Conservation (phyloP, 129 eudicot genomes). For the Cynara cardunculus region DNA sequence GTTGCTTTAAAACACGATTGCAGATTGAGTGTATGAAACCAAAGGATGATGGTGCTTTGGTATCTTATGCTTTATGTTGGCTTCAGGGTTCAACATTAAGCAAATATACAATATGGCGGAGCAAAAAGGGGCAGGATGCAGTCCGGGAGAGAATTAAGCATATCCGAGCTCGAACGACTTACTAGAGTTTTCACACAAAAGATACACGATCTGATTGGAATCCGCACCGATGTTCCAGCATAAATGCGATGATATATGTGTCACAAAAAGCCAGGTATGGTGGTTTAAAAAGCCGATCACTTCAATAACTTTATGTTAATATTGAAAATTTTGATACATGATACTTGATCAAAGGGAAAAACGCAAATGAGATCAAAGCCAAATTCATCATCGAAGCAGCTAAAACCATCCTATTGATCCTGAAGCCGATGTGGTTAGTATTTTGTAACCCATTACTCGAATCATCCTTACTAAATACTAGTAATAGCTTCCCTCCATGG, state of each 20-base stretch:
- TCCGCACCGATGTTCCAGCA: slow-evolving; percentile 92
- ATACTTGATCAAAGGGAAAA: slow-evolving; percentile 49
- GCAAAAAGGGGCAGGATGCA: no score
- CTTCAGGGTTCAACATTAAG: slow-evolving; percentile 85
- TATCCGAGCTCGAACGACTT: slow-evolving; percentile 78
- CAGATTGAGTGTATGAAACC: slow-evolving; percentile 98
- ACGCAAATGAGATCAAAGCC: slow-evolving; percentile 80
- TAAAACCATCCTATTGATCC: slow-evolving; percentile 97
- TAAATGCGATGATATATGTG: neutral
- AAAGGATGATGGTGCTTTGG: slow-evolving; percentile 87
- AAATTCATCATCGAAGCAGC: slow-evolving; percentile 89
- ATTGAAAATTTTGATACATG: neutral
- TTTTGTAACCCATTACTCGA: neutral
- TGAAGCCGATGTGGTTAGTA: slow-evolving; percentile 86
- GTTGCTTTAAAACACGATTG: slow-evolving; percentile 12
- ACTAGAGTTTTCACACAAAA: slow-evolving; percentile 93
- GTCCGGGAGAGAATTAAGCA: no score
- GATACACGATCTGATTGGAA: slow-evolving; percentile 88
- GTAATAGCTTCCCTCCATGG: neutral
- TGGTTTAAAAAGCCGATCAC: neutral
- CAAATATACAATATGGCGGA: no score
- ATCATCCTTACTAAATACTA: neutral
- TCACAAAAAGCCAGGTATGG: neutral
- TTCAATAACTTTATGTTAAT: neutral
- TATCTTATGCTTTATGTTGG: slow-evolving; percentile 88